Percentiles rank a stretch among this genome's conserved stretches.
These are phyloP conservation scores for Macaranga tanarius DNA, from an alignment of 441 rosid genomes.

Conservation along the genomic window DNA sequence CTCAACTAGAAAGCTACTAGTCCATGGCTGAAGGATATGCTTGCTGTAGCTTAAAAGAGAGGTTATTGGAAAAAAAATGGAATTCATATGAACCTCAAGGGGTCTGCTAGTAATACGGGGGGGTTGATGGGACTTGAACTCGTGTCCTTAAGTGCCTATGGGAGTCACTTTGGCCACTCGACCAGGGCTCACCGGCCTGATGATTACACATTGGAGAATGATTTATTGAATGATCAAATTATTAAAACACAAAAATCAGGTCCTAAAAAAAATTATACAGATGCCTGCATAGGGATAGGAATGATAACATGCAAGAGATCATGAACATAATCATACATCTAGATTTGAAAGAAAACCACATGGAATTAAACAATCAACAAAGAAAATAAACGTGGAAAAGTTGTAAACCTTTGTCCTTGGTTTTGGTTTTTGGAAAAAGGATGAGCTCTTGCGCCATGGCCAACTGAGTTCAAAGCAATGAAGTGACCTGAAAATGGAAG, in stretches of 20 bases:
- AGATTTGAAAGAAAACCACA: conserved; percentile 3
- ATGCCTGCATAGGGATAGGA: not conserved
- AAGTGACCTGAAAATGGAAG: conserved; percentile 66
- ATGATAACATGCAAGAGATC: not conserved
- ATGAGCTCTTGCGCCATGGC: conserved; percentile 77
- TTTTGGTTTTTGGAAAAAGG: conserved; percentile 77
- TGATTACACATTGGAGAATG: no score
- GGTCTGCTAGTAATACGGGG: no score
- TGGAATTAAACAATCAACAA: not conserved
- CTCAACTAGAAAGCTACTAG: no score
- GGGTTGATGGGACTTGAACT: no score
- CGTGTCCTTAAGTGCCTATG: no score
- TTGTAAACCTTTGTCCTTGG: conserved; percentile 63
- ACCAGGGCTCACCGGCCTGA: no score
- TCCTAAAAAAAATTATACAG: not conserved
- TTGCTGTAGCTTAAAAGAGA: no score
- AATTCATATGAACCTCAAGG: no score
- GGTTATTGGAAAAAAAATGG: no score
- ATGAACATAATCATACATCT: not conserved
- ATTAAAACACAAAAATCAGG: not conserved
- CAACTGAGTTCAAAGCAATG: conserved; percentile 91
- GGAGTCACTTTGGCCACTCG: no score
- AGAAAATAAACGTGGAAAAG: conserved; percentile 16
- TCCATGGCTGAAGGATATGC: no score
- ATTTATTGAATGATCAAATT: not conserved